Conservation (phyloP, 2,329 filamentous ascomycete species). For the Tolypocladium album region DNA sequence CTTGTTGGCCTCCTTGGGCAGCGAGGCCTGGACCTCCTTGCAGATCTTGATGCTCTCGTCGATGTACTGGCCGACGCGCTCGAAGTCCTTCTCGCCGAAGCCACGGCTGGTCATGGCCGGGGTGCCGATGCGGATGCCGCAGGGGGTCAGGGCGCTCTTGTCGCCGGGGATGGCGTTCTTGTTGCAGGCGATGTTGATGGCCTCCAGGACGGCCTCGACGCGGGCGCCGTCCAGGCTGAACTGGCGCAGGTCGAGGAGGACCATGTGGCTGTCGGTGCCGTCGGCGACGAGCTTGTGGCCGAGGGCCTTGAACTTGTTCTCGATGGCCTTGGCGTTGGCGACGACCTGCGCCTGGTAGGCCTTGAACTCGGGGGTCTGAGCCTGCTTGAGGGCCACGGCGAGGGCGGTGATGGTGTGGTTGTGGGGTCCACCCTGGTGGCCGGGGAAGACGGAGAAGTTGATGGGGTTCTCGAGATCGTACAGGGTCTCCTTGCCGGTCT, state of each 20-base stretch:
- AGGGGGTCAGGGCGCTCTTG: conserved; percentile 91
- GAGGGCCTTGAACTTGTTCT: conserved; percentile 71
- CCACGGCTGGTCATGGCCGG: conserved; percentile 96
- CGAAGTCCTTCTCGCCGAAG: conserved; percentile 86
- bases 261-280: conserved; percentile 96
- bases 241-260: conserved; percentile 86
- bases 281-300: conserved; percentile 92
- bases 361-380: conserved; percentile 81
- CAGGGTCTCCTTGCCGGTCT: conserved; percentile 78
- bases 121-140: conserved; percentile 90
- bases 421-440: conserved; percentile 96
- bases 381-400: conserved; percentile 90
- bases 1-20: conserved; percentile 98
- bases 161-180: conserved; percentile 98
- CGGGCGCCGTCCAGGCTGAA: conserved; percentile 83
- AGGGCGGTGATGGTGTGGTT: conserved; percentile 99
- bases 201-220: conserved; percentile 90
- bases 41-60: conserved; percentile 80
- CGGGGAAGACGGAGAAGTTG: conserved; percentile 98
- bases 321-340: conserved; percentile 85
- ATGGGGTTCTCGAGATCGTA: conserved; percentile 95
- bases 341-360: conserved; percentile 89
- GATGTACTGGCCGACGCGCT: conserved; percentile 81
- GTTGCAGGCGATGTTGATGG: conserved; percentile 98
- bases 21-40: conserved; percentile 71